phyloP scores from a whole-genome alignment of 805 yeast species.

The Candida maris region DNA sequence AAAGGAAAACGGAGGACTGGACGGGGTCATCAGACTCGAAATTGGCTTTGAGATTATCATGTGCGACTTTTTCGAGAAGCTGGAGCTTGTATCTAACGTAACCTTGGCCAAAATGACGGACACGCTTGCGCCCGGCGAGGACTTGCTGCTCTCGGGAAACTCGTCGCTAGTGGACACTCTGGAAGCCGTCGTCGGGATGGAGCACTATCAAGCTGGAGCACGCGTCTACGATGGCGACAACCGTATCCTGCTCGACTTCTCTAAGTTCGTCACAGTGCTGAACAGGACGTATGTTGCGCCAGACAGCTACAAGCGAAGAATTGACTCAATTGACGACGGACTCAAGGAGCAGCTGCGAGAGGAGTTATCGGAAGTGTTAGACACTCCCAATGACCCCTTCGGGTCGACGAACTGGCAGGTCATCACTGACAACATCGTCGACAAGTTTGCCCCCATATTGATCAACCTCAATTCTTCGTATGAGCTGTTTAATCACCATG shows the following conservation, averaged over 20 bases:
- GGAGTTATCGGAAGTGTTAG: slow-evolving; percentile 32
- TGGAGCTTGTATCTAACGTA: slow-evolving; percentile 44
- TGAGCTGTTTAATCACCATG: slow-evolving; percentile 10
- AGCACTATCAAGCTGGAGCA: slow-evolving; percentile 44
- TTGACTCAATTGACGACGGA: slow-evolving; percentile 34
- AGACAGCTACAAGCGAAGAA: slow-evolving; percentile 43
- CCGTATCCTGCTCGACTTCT: slow-evolving; percentile 48
- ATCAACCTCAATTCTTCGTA: slow-evolving; percentile 39
- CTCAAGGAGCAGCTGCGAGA: slow-evolving; percentile 34
- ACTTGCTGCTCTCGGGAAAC: neutral
- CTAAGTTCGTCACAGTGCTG: slow-evolving; percentile 50
- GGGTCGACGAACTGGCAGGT: slow-evolving; percentile 53
- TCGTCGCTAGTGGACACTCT: slow-evolving; percentile 5
- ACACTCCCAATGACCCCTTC: slow-evolving; percentile 35
- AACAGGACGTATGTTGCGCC: slow-evolving; percentile 47
- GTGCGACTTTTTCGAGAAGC: slow-evolving; percentile 53
- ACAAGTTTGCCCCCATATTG: slow-evolving; percentile 52
- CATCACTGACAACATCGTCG: slow-evolving; percentile 44
- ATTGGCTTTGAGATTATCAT: slow-evolving; percentile 59
- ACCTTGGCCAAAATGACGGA: slow-evolving; percentile 32
- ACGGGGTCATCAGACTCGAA: slow-evolving; percentile 57
- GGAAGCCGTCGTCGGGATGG: slow-evolving; percentile 37
- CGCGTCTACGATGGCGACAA: slow-evolving; percentile 46
- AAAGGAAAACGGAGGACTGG: slow-evolving; percentile 41
- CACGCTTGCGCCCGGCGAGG: neutral